phyloP scores from a whole-genome alignment of 2,329 filamentous ascomycete genomes.

The Whalleya microplaca region DNA sequence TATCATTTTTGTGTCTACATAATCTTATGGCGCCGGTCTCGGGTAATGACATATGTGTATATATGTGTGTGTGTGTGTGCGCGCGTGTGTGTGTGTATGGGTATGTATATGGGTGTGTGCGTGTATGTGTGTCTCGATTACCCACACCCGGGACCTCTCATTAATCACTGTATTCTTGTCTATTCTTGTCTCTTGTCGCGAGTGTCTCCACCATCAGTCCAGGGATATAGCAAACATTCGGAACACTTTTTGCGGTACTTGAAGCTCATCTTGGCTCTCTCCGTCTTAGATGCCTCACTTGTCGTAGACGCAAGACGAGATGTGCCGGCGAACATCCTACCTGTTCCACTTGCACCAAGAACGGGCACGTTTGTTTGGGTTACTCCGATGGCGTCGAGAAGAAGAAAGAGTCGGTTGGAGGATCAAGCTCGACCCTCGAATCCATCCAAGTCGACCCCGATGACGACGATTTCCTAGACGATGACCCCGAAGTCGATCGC shows the following conservation, averaged over 20 bases:
- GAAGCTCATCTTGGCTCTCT: slow-evolving; percentile 22
- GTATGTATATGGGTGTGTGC: no score
- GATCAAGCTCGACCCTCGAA: slow-evolving; percentile 13
- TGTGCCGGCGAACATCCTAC: slow-evolving; percentile 74
- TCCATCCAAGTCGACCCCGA: slow-evolving; percentile 38
- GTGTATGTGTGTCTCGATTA: no score
- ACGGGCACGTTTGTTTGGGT: slow-evolving; percentile 70
- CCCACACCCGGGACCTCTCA: no score
- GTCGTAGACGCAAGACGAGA: slow-evolving; percentile 75
- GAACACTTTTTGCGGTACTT: no score
- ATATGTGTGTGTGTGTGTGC: no score
- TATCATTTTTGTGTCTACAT: slow-evolving; percentile 15
- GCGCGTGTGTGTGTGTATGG: no score
- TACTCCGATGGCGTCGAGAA: slow-evolving; percentile 61
- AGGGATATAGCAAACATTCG: slow-evolving; percentile 14
- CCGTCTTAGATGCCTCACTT: slow-evolving; percentile 65
- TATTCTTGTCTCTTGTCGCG: slow-evolving; percentile 20
- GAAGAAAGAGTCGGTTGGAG: slow-evolving; percentile 40
- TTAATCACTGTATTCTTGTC: slow-evolving; percentile 7
- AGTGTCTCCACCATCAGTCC: slow-evolving; percentile 5
- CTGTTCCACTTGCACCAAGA: slow-evolving; percentile 74
- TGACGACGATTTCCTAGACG: slow-evolving; percentile 43
- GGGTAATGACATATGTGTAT: no score
- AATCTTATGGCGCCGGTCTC: no score
- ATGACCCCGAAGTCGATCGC: slow-evolving; percentile 36